Conservation (phyloP, 805 yeast genomes). For the Lachancea waltii region DNA sequence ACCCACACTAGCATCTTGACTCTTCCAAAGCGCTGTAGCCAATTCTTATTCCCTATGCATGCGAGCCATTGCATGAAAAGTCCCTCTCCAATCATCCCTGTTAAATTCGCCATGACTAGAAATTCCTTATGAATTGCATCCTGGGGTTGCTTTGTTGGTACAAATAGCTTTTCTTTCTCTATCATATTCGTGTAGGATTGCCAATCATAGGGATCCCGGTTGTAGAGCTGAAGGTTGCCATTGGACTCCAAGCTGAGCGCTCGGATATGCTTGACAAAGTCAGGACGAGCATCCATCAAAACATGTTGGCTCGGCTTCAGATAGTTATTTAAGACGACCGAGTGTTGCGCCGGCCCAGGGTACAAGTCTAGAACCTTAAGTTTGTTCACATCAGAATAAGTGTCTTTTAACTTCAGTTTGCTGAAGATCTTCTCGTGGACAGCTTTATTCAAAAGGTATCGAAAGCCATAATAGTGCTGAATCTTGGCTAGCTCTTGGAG, state of each 20-base stretch:
- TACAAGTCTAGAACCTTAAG: constrained; percentile 54
- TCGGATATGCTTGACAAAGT: constrained; percentile 21
- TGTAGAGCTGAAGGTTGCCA: constrained; percentile 25
- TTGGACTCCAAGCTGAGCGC: constrained; percentile 3
- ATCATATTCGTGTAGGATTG: constrained; percentile 46
- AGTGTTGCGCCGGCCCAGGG: constrained; percentile 53
- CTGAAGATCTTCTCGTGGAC: constrained; percentile 37
- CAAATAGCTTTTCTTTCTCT: constrained; percentile 39
- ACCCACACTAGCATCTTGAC: constrained; percentile 71
- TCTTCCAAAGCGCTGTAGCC: constrained; percentile 68
- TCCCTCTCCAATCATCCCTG: constrained; percentile 52
- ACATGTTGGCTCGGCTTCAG: constrained; percentile 59
- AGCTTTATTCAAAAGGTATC: constrained; percentile 20
- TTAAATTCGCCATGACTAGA: constrained; percentile 53
- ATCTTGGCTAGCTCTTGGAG: constrained; percentile 13
- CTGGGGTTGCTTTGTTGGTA: constrained; percentile 33
- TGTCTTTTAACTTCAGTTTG: constrained; percentile 37
- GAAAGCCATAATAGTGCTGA: constrained; percentile 20
- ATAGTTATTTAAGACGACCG: constrained; percentile 53
- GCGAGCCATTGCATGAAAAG: constrained; percentile 68
- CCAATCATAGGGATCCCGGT: constrained; percentile 64
- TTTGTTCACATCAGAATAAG: constrained; percentile 30
- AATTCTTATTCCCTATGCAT: constrained; percentile 60
- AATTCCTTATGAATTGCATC: constrained; percentile 46
- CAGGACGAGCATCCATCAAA: constrained; percentile 47